Conservation (phyloP, 1,284 basidiomycete species). For the Rhizopogon parksii region DNA sequence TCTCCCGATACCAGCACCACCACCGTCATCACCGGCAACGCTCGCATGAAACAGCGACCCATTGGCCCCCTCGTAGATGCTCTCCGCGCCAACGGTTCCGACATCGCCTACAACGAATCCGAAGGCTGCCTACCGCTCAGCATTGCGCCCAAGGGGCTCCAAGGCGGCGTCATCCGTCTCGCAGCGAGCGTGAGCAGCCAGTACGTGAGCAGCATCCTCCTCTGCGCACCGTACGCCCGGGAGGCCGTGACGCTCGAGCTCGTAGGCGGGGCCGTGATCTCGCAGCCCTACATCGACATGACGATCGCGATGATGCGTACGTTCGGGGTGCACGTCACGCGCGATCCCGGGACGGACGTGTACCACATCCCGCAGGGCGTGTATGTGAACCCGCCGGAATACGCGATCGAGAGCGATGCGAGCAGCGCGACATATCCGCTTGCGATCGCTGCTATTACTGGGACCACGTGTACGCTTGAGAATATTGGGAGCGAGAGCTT, state of each 20-base stretch:
- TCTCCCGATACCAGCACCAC: conserved; percentile 36
- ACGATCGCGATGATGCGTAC: conserved; percentile 96
- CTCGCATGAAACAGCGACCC: conserved; percentile 95
- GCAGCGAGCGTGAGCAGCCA: conserved; percentile 95
- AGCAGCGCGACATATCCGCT: conserved; percentile 96
- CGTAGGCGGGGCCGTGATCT: conserved; percentile 70
- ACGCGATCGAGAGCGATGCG: conserved; percentile 94
- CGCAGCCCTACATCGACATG: conserved; percentile 99
- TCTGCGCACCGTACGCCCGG: conserved; percentile 90
- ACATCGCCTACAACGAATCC: conserved; percentile 74
- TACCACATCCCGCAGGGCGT: conserved; percentile 84
- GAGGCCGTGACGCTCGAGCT: conserved; percentile 84
- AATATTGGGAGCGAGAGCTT: conserved; percentile 90
- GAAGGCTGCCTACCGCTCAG: conserved; percentile 85
- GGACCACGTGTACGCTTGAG: conserved; percentile 86
- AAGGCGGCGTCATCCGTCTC: conserved; percentile 80
- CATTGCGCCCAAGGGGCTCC: conserved; percentile 80
- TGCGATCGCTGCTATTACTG: conserved; percentile 94
- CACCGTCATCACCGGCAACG: conserved; percentile 92
- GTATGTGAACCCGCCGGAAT: conserved; percentile 76
- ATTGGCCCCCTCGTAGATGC: conserved; percentile 96
- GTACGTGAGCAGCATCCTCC: conserved; percentile 95
- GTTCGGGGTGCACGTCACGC: conserved; percentile 81
- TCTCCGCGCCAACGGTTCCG: conserved; percentile 74
- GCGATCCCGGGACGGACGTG: conserved; percentile 64